Evolutionary conservation across 192 early-diverging fungal genomes (phyloP), one percentile per base, ranked within the genome.

Genomic region (Phlyctochytrium arcticum): DNA sequence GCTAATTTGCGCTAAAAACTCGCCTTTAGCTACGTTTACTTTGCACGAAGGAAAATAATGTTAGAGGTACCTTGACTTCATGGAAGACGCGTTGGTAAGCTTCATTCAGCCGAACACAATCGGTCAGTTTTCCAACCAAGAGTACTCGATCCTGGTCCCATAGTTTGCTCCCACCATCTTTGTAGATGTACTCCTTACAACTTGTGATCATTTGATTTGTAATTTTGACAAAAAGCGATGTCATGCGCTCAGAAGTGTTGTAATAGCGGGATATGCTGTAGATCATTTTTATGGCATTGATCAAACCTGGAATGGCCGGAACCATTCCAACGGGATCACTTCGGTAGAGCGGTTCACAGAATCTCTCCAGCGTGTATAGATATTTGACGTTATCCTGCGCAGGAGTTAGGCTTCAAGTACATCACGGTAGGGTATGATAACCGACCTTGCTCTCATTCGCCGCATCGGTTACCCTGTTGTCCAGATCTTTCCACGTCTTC

Each of bases 131-230:
- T 36, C 75, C 73, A 30, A 86, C 78, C 17, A 86, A 62, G 19
- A 66, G 50, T 4, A 62, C 57, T 15, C 82, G 70, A 48, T 86
- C 83, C 65, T 83, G 83, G 48, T 86, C 85, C 85, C 85, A 86
- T 7, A 86, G 74, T 44, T 86, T 86, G 31, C 75, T 69, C 7
- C 81, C 85, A 21, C 80, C 83, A 60, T 84, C 78, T 54, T 84
- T 86, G 66, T 86, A 86, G 35, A 86, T 79, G 63, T 78, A 85
- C 69, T 85, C 85, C 60, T 86, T 85, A 70, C 79, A 86, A 61
- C 80, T 80, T 10, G 80, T 85, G 46, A 86, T 85, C 85, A 86
- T 86, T 63, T 86, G 85, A 69, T 86, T 86, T 15, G 85, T 85
- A 39, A 86, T 81, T 56, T 86, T 86, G 19, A 86, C 85, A 65